Evolutionary conservation across 2,329 filamentous ascomycete genomes (phyloP), one percentile per base, ranked within the genome.

Genomic region (Pleoardoris graminearum): DNA sequence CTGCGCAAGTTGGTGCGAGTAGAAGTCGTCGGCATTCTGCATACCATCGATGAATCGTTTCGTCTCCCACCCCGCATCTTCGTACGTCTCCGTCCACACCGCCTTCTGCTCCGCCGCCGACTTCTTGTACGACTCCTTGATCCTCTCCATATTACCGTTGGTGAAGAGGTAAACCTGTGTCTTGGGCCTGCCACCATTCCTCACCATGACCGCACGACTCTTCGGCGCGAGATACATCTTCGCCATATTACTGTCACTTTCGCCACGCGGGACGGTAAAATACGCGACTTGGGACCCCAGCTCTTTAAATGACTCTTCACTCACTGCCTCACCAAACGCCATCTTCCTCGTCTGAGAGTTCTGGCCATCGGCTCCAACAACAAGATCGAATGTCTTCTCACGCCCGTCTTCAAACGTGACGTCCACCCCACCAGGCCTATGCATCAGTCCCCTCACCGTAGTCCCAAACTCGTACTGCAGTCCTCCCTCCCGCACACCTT

Each of bases 351-450:
- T 79, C 19, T 70, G 74, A 1, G 81, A 84, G 5, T 76, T 69
- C 45, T 79, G 74, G 0, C 82, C 82, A 53, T 85, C 82, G 1
- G 81, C 80, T 2, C 77, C 81, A 35, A 84, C 76, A 1, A 85
- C 57, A 0, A 85, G 60, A 58, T 85, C 81, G 42, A 75, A 85
- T 1, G 55, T 62, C 4, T 75, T 73, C 0, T 57, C 69, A 12
- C 64, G 65, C 1, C 78, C 79, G 54, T 81, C 70, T 0, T 69
- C 66, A 49, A 84, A 78, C 1, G 55, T 51, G 0, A 77, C 75
- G 3, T 67, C 59, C 0, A 81, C 74, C 0, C 48, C 23, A 6
- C 19, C 17, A 0, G 69, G 62, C 3, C 70, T 54, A 39, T 78
- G 61, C 5, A 71, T 60, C 12, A 75, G 60, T 37, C 11, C 59